Evolutionary conservation across 768 basidiomycete species (phyloP), one percentile per base, ranked within the genome.

Genomic region (Rhodotorula paludigena): DNA sequence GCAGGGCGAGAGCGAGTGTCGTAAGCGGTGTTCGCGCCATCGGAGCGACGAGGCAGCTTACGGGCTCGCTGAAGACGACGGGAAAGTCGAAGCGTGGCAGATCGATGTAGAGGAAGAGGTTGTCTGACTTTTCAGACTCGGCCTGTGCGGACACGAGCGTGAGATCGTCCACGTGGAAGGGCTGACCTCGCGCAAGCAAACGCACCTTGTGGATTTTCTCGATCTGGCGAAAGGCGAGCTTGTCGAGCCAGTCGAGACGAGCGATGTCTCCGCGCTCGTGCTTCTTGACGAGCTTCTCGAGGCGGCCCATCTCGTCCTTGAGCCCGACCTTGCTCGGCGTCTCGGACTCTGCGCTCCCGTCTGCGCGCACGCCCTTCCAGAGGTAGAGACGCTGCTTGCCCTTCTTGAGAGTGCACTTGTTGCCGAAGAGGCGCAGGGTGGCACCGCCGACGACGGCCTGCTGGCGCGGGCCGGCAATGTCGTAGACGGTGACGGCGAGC

Each of bases 81-180:
- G 96, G 96, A 76, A 97, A 97, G 77, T 98, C 94, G 76, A 98
- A 99, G 42, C 91, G 85, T 1, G 93, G 96, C 33, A 98, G 78
- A 80, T 98, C 96, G 51, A 98, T 87, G 78, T 98, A 98, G 18
- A 98, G 83, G 77, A 90, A 98, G n/a, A 98, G 81, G 74, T 91
- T 89, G 65, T 92, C 86, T 1, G 92, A 94, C 78, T 92, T 93
- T 71, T 86, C 86, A 0, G 91, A 86, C 78, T 96, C 93, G 11
- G 87, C 86, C 91, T 97, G 70, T 0, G 35, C 10, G 44, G 38
- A 6, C 4, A 39, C 1, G 25, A 6, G 8, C 12, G 8, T 2
- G 32, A 14, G 47, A 30, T 3, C 28, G 49, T 14, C 15, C 92
- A 76, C 96, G 93, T 75, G 96, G 92, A 75, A 94, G 96, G 20